Conservation (phyloP, 257 asterid genomes). For the Nicotiana obtusifolia region DNA sequence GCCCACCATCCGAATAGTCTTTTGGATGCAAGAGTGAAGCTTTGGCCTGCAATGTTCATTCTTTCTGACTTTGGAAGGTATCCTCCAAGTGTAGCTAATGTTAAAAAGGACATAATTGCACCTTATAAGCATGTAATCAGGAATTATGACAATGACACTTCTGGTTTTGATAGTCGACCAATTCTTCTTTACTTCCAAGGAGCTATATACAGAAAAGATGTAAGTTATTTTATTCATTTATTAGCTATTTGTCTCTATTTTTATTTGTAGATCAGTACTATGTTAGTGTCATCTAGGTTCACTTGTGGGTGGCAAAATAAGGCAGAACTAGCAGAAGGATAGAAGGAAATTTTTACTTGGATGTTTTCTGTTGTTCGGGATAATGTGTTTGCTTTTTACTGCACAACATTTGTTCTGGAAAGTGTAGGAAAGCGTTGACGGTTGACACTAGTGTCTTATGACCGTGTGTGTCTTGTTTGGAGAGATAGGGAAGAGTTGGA, state of each 20-base stretch:
- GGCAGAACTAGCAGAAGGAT: background rate
- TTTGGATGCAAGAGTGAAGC: constrained; percentile 66
- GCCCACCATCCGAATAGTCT: constrained; percentile 96
- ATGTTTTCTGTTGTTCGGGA: background rate
- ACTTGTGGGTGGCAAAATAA: background rate
- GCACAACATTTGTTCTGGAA: background rate
- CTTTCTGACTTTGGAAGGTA: constrained; percentile 90
- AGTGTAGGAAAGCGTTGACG: background rate
- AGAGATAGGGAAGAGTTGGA: background rate
- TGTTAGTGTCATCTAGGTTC: background rate
- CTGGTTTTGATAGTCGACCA: constrained; percentile 59
- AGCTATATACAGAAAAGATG: constrained; percentile 87
- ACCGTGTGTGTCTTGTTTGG: too few species aligned
- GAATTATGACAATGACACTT: constrained; percentile 48
- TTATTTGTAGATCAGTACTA: background rate
- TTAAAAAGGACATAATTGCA: constrained; percentile 81
- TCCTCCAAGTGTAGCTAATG: constrained; percentile 76
- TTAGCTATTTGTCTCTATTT: background rate
- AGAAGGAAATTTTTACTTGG: background rate
- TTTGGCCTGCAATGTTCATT: constrained; percentile 72
- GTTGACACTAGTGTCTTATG: background rate
- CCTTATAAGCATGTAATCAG: constrained; percentile 71
- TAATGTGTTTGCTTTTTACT: background rate
- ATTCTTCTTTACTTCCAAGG: constrained; percentile 86
- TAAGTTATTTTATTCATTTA: constrained; percentile 24